Base-by-base conservation (phyloP, 306 rosid genomes). In the Morella rubra region DNA sequence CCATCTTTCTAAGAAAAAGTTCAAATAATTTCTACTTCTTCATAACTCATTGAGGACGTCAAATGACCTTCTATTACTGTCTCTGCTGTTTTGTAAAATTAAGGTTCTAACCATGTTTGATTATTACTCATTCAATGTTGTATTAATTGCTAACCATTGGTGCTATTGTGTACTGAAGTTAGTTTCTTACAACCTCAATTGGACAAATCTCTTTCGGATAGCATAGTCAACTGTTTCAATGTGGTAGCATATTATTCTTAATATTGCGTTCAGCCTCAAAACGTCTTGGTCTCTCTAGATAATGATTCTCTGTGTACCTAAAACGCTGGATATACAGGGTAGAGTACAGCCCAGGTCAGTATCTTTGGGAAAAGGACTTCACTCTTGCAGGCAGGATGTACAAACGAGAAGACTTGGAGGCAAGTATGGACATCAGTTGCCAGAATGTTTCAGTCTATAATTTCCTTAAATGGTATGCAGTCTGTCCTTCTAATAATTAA, bases 321-420 rank as follows among this genome's bases (percentile, higher is more conserved):
- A 71, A 61, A 56, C 82, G 77, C 71, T 69, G 65, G 49, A 5
- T 82, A 53, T 79, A 66, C 92, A 95, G 97, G 96, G 99, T 93
- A 59, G 97, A 92, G 22, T 95, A 95, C 81, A 83, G 89, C 81
- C 99, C 99, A 61, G 97, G 92, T 72, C 93, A 92, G 81, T 95
- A 91, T 83, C 93, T 95, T 72, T 95, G 99, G 96, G 99, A 95
- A 78, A 89, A 16, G 84, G 91, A 92, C 62, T 95, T 95, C 86
- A 84, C 88, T 67, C 92, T 95, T 80, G 93, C 92, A 7, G 97
- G 97, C 32, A 90, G 88, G 85, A 72, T 88, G 49, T 95, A 83
- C 85, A 89, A 82, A 83, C 90, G 99, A 82, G 87, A 92, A 88
- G 99, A 95, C 85, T 86, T 95, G 90, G 96, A 95, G 97, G 99